Evolutionary conservation across 305 asterid species (phyloP), one percentile per base, ranked within the genome.

Genomic region (Ilex paraguariensis): DNA sequence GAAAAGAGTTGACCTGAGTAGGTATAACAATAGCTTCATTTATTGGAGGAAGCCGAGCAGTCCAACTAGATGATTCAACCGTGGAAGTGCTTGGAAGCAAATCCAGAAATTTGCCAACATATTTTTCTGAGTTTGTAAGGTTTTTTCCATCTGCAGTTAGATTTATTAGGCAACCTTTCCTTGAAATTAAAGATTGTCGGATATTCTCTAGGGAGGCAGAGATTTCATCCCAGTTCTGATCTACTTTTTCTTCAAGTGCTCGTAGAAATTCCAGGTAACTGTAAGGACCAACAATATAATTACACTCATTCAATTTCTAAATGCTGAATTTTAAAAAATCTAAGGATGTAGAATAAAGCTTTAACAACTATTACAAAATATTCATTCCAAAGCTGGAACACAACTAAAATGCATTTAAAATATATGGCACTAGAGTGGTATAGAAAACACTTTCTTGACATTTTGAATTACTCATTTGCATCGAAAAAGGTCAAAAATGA

Each of bases 1-100:
- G 31, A 7, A 4, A 21, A 60, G 62, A 57, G 61, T 80, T 53
- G 70, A 93, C 99, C 92, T 94, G 97, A 62, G 99, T 90, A 65
- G 99, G 99, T 65, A 94, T 77, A 61, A 94, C 95, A 60, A 94
- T 73, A 75, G 97, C 99, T 82, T 94, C 99, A 81, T 88, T 90
- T 64, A 81, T 73, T 40, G 73, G 77, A 52, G 96, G 82, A 65
- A 90, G 90, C 56, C 76, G 83, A 59, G 84, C 78, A 58, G 36
- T 79, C 92, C 95, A 88, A 48, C 82, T 61, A 68, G 76, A 56
- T 72, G 96, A 72, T 74, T 75, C 87, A 69, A 65, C 70, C 52
- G 79, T 76, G 39, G 85, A 71, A 32, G 84, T 72, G 75, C 63
- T 81, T 48, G 99, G 97, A 84, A 94, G 97, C 92, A 79, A 64